Evolutionary conservation across 1,139 yeast species (phyloP).

Genomic region (Maudiozyma humilis): DNA sequence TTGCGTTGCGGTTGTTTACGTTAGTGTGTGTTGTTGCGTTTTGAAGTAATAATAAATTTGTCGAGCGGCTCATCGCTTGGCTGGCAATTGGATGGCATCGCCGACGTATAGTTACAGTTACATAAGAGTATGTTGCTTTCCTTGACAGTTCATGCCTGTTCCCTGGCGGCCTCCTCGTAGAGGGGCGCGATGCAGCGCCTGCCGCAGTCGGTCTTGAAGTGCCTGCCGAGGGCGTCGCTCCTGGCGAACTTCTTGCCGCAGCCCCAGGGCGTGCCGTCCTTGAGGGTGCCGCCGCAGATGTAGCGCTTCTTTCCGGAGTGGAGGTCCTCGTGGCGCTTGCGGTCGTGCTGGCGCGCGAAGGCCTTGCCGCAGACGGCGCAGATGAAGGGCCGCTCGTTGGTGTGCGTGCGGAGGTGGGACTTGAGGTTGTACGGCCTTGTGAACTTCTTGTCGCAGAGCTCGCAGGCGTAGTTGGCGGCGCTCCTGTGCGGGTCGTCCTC

Average conservation of each 20-base stretch:
- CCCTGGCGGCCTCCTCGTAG: constrained; percentile 66
- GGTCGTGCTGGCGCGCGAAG: constrained; percentile 91
- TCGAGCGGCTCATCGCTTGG: too few relatives aligned
- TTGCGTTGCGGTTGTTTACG: not conserved
- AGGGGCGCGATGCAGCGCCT: constrained; percentile 69
- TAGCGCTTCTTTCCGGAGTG: constrained; percentile 87
- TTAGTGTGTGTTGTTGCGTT: too few relatives aligned
- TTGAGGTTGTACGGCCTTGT: constrained; percentile 89
- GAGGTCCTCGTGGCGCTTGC: constrained; percentile 86
- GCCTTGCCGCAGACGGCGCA: constrained; percentile 88
- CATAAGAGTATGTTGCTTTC: too few relatives aligned
- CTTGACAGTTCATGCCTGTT: too few relatives aligned
- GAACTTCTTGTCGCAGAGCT: constrained; percentile 75
- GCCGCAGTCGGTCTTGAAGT: constrained; percentile 91
- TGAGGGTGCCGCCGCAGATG: constrained; percentile 68
- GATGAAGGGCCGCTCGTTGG: constrained; percentile 84
- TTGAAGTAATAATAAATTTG: too few relatives aligned
- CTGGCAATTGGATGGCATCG: too few relatives aligned
- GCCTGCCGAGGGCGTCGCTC: constrained; percentile 90
- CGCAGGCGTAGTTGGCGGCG: constrained; percentile 76
- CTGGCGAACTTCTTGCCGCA: constrained; percentile 91
- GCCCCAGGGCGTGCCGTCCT: constrained; percentile 61
- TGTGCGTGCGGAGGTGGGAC: constrained; percentile 86
- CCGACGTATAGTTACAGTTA: too few relatives aligned
- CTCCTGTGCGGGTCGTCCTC: constrained; percentile 45